A percentile compares a stretch with the other conserved stretches of the same genome.
Evolutionary conservation across 805 yeast species (phyloP).

Genomic region (Saccharomycopsis lassenensis): DNA sequence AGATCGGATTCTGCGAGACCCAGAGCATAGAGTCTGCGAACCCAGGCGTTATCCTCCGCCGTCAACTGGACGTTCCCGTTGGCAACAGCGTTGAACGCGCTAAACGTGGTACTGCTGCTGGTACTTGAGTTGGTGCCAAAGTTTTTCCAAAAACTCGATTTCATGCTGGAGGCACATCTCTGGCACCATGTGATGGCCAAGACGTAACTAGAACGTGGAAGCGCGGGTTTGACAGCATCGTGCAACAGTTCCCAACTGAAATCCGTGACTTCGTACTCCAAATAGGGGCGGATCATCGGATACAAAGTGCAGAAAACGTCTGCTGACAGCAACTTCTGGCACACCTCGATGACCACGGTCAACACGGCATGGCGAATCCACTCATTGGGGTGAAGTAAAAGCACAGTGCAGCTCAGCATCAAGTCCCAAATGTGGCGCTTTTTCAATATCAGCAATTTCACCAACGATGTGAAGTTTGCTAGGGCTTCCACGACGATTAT

Average conservation of each 20-base stretch:
- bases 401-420: conserved; percentile 37
- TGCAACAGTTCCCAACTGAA: conserved; percentile 57
- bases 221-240: conserved; percentile 56
- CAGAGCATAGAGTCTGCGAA: conserved; percentile 56
- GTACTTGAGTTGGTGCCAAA: neutral
- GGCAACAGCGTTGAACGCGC: no score
- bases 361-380: conserved; percentile 70
- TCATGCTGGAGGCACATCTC: conserved; percentile 38
- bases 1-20: conserved; percentile 64
- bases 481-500: conserved; percentile 64
- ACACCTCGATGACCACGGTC: conserved; percentile 48
- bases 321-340: conserved; percentile 55
- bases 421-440: conserved; percentile 45
- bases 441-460: conserved; percentile 45
- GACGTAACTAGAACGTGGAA: conserved; percentile 55
- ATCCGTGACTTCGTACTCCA: conserved; percentile 65
- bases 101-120: neutral
- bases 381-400: conserved; percentile 76
- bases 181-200: conserved; percentile 62
- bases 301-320: conserved; percentile 76
- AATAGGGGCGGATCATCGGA: conserved; percentile 67
- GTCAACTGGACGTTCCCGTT: conserved; percentile 47
- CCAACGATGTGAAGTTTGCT: conserved; percentile 43
- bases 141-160: conserved; percentile 76
- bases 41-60: conserved; percentile 59